A percentile compares a stretch with the other conserved stretches of the same genome.
phyloP scores from a whole-genome alignment of 1,284 basidiomycete genomes.

The Cryptococcus sp. region DNA sequence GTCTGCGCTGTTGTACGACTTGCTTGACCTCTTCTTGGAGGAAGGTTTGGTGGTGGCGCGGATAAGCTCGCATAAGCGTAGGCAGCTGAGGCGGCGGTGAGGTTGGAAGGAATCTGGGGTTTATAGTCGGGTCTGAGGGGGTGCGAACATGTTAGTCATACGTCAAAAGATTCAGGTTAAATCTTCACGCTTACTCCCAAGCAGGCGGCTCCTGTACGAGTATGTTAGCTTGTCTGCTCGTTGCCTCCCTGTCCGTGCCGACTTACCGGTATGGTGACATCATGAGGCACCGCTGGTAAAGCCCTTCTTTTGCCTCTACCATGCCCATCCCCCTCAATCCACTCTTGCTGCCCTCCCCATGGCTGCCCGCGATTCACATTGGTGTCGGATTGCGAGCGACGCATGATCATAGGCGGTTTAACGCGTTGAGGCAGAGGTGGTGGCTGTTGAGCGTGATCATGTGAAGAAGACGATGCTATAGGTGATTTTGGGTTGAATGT shows the following conservation, averaged over 20 bases:
- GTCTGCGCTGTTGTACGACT: neutral
- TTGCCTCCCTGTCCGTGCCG: neutral
- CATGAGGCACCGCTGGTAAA: slow-evolving; percentile 31
- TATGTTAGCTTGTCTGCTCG: too few relatives aligned
- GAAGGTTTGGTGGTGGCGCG: slow-evolving; percentile 38
- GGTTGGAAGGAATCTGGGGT: slow-evolving; percentile 33
- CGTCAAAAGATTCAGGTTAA: neutral
- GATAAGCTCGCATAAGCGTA: slow-evolving; percentile 38
- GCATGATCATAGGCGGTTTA: slow-evolving; percentile 4
- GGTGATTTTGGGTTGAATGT: slow-evolving; percentile 9
- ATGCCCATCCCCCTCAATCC: slow-evolving; percentile 10
- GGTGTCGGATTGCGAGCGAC: slow-evolving; percentile 12
- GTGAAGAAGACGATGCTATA: neutral
- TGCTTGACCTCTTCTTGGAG: slow-evolving; percentile 19
- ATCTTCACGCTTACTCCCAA: slow-evolving; percentile 35
- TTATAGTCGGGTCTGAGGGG: slow-evolving; percentile 40
- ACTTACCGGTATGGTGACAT: slow-evolving; percentile 39
- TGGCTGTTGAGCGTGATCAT: neutral
- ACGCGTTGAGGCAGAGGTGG: neutral
- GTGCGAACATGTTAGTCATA: neutral
- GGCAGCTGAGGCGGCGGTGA: slow-evolving; percentile 32
- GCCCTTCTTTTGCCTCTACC: slow-evolving; percentile 22
- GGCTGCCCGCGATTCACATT: neutral
- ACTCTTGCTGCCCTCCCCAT: slow-evolving; percentile 15
- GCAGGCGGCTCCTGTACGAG: slow-evolving; percentile 26